Base-by-base conservation (phyloP, 805 yeast genomes). In the Candida sanyiensis region DNA sequence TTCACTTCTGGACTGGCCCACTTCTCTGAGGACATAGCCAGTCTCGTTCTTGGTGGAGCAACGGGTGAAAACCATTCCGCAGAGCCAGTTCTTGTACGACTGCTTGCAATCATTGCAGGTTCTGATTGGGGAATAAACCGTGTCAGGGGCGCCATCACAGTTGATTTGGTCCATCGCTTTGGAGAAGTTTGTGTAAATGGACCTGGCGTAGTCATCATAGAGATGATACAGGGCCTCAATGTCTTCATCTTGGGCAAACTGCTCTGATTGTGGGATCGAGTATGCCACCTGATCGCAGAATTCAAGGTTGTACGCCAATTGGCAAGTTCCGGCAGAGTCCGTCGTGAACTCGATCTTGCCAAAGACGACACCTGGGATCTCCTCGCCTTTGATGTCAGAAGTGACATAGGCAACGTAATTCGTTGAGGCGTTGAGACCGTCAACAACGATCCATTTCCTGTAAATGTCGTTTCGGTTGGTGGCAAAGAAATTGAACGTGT, bases 211-310 rank as follows among this genome's bases (percentile, higher is more conserved):
- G 29, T 64, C 51, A 54, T 90, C 96, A 54, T 87, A 90, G 15
- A 73, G 51, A 0, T 47, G 25, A 2, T 69, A 65, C 22, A 80
- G 55, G 5, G 61, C 52, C 1, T 58, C 51, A 30, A 56, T 55
- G 25, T 50, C 42, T 15, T 60, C 61, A 25, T 54, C 55, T 3
- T 50, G 44, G 2, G 60, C 58, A 22, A 62, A 62, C 4, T 54
- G 43, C 1, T 64, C 44, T 1, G 73, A 59, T 21, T 64, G 67
- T 0, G 97, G 97, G 0, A 85, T 96, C 0, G 95, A 72, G 61
- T 89, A 90, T 1, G 96, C 93, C 18, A 90, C 94, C 33, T 75
- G 73, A 22, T 68, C 59, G 59, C 98, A 90, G 52, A 88, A 88
- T 3, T 74, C 78, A 43, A 90, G 66, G 42, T 76, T 83, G 56